These are phyloP conservation scores for Fusarium sp. DNA, from an alignment of 2,329 filamentous ascomycete genomes.

Conservation along the genomic window DNA sequence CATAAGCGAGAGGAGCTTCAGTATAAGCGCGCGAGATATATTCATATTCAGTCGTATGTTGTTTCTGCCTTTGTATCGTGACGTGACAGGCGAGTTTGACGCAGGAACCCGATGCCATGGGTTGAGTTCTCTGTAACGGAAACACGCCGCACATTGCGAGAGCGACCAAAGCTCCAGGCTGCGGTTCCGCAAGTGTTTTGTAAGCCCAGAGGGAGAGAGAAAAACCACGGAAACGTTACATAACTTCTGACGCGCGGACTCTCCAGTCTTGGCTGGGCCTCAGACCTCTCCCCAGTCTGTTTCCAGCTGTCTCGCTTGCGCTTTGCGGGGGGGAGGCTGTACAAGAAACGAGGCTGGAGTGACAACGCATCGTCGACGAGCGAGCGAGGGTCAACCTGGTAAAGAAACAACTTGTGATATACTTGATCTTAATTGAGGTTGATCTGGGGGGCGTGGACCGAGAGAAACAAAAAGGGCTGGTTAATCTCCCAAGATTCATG, in stretches of 20 bases:
- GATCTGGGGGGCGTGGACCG: slow-evolving; percentile 23
- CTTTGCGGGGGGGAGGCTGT: slow-evolving; percentile 6
- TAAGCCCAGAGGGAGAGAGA: background rate
- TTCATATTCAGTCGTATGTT: slow-evolving; percentile 3
- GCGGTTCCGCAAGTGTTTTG: slow-evolving; percentile 14
- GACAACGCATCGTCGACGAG: slow-evolving; percentile 32
- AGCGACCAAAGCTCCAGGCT: background rate
- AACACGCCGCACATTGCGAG: background rate
- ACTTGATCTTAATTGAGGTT: slow-evolving; percentile 9
- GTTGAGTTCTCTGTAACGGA: slow-evolving; percentile 4
- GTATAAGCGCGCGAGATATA: slow-evolving; percentile 4
- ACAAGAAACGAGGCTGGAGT: slow-evolving; percentile 26
- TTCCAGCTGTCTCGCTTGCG: slow-evolving; percentile 4
- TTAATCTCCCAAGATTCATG: slow-evolving; percentile 46
- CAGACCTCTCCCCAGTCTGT: background rate
- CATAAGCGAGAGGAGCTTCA: slow-evolving; percentile 20
- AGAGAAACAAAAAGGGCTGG: slow-evolving; percentile 17
- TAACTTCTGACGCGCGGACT: too few species aligned
- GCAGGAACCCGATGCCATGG: slow-evolving; percentile 35
- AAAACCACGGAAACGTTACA: too few species aligned
- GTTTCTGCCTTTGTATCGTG: slow-evolving; percentile 23
- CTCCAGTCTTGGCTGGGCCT: too few species aligned
- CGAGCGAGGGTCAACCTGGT: slow-evolving; percentile 14
- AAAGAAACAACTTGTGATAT: slow-evolving; percentile 16
- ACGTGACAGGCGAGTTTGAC: slow-evolving; percentile 24